Conservation (phyloP, 345 rosid species). For the Adansonia digitata region DNA sequence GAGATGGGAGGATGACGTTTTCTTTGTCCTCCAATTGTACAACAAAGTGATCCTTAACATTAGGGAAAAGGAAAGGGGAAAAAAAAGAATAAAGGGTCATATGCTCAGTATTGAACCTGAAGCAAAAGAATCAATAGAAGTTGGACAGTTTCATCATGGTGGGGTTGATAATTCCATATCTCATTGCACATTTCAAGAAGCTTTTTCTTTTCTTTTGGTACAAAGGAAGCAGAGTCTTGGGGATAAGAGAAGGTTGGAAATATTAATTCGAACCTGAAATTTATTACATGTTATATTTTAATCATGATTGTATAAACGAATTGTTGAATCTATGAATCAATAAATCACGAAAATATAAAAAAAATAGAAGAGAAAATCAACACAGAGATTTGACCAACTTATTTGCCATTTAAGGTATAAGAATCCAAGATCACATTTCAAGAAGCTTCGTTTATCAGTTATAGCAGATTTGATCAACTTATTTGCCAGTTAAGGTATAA, state of each 20-base stretch:
- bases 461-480: neutral
- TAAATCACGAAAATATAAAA: no score
- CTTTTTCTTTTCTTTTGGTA: neutral
- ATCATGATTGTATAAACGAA: no score
- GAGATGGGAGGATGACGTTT: neutral
- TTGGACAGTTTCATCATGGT: constrained; percentile 9
- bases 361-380: no score
- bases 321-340: no score
- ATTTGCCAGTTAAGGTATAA: neutral
- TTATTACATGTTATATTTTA: no score
- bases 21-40: constrained; percentile 15
- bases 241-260: no score
- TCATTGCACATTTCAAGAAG: neutral
- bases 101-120: neutral
- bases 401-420: no score
- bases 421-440: no score
- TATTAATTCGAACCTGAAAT: no score
- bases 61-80: neutral
- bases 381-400: no score
- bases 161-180: constrained; percentile 13
- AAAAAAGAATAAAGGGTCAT: neutral
- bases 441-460: neutral
- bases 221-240: no score
- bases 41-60: constrained; percentile 7
- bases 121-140: neutral